phyloP scores from a whole-genome alignment of 257 asterid genomes.

The Cinchona pubescens region DNA sequence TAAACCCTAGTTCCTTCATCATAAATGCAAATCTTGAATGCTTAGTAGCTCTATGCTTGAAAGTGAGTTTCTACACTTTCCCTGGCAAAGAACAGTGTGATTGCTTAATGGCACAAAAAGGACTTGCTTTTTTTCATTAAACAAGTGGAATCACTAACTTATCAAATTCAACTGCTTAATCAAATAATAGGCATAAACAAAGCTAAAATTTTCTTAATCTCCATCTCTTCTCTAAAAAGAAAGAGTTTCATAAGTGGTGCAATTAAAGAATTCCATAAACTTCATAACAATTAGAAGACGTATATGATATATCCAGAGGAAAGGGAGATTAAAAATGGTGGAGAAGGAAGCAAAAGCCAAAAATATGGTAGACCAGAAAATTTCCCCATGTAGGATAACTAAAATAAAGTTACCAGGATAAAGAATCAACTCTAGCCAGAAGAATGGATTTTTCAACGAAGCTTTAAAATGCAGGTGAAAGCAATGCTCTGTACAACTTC shows the following conservation, averaged over 20 bases:
- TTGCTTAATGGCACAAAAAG: not conserved
- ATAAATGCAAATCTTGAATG: not conserved
- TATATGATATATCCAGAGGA: not conserved
- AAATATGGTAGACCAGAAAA: not conserved
- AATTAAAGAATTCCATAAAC: not conserved
- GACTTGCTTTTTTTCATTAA: not conserved
- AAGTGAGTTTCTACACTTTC: not conserved
- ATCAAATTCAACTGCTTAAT: not conserved
- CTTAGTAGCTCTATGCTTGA: not conserved
- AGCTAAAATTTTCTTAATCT: not conserved
- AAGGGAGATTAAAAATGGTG: not conserved
- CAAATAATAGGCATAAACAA: not conserved
- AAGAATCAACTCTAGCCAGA: not conserved
- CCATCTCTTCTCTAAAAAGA: not conserved
- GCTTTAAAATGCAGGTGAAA: not conserved
- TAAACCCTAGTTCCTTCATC: not conserved
- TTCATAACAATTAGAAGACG: not conserved
- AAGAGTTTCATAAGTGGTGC: not conserved
- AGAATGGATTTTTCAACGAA: not conserved
- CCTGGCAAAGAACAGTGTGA: not conserved
- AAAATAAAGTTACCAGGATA: not conserved
- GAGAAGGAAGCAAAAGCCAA: not conserved
- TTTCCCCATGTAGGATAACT: not conserved
- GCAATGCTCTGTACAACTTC: not conserved
- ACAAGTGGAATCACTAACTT: not conserved